Base-by-base conservation (phyloP, 2,329 filamentous ascomycete genomes). In the Periconia sp. region DNA sequence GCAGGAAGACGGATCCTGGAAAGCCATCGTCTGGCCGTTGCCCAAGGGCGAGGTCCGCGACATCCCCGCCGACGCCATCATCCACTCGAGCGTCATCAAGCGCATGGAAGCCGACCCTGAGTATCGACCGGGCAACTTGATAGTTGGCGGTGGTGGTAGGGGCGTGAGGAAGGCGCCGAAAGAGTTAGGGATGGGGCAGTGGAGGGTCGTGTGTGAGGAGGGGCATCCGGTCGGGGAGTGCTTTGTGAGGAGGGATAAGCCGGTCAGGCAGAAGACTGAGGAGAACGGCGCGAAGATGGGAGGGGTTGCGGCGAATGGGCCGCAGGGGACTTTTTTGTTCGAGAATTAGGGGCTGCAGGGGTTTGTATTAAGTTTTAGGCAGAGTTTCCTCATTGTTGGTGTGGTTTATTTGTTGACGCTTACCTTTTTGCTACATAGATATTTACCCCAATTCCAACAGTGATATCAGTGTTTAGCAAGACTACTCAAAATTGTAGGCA, bases 41-140 rank as follows among this genome's bases (percentile, higher is more conserved):
- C 90, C 90, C 0, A 83, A 86, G 30, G 91, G 90, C 10, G 90
- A 93, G 72, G 85, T 88, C 0, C 83, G 90, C 15, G 90, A 94
- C 64, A 86, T 94, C 1, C 90, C 90, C 0, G 73, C 82, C 9
- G 79, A 87, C 50, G 89, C 86, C 1, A 79, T 85, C 19, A 82
- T 94, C 1, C 90, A 94, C 63, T 83, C 85, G 41, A 90, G 86
- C 19, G 90, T 91, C 0, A 85, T 94, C 53, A 83, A 84, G 17
- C 82, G 90, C 7, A 88, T 94, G 85, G 71, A 84, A 45, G 72
- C 76, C 8, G 82, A 92, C 55, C 68, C 78, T 1, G 76, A 62
- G 0, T 94, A 93, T 64, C 80, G 90, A 0, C 90, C 90, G 0
- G 90, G 90, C 0, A 94, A 94, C 56, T 70, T 94, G 49, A 91